phyloP scores from a whole-genome alignment of 164 flowering plant species.

The Annona cherimola region DNA sequence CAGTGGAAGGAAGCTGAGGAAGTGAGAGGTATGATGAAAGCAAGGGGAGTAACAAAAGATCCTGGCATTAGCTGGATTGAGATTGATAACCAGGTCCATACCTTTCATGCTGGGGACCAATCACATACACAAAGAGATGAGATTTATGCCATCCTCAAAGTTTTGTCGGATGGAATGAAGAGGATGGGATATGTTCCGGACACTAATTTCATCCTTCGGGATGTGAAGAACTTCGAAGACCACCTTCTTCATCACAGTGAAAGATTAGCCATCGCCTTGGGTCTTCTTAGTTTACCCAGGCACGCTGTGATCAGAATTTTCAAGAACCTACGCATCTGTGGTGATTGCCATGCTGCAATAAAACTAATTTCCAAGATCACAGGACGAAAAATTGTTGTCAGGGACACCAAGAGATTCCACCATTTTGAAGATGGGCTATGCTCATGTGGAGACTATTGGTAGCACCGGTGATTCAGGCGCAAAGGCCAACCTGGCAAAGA shows the following conservation, averaged over 20 bases:
- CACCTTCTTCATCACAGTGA: conserved; percentile 12
- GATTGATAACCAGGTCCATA: conserved; percentile 9
- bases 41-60: conserved; percentile 3
- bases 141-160: background rate
- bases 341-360: conserved; percentile 2
- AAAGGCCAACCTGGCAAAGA: background rate
- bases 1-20: conserved; percentile 11
- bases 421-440: conserved; percentile 17
- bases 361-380: conserved; percentile 10
- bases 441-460: conserved; percentile 34
- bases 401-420: conserved; percentile 23
- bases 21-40: conserved; percentile 10
- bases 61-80: conserved; percentile 17
- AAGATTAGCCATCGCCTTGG: conserved; percentile 10
- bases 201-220: conserved; percentile 6
- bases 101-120: conserved; percentile 9
- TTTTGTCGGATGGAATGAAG: conserved; percentile 6
- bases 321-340: conserved; percentile 11
- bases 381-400: conserved; percentile 18
- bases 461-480: background rate
- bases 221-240: conserved; percentile 4
- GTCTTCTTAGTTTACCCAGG: background rate
- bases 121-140: conserved; percentile 6
- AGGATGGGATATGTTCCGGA: conserved; percentile 8
- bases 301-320: conserved; percentile 4